Evolutionary conservation across 2,329 filamentous ascomycete genomes (phyloP).

Genomic region (Trichothecium roseum): DNA sequence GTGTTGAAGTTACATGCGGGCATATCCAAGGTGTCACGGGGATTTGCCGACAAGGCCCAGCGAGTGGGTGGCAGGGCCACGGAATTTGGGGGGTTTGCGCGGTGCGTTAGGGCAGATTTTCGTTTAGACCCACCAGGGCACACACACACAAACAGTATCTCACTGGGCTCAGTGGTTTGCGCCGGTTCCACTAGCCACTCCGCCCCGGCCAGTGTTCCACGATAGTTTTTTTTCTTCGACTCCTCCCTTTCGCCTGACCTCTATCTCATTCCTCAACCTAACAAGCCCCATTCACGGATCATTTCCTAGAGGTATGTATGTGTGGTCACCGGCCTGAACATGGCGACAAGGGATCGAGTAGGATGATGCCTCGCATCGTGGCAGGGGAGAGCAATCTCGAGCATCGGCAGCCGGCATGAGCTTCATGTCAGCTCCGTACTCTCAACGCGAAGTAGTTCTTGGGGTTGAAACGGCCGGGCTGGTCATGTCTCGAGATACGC

Average conservation of each 20-base stretch:
- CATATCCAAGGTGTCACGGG: conserved; percentile 10
- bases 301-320: conserved; percentile 35
- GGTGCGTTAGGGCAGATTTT: conserved; percentile 31
- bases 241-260: conserved; percentile 11
- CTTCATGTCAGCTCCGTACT: too few species aligned
- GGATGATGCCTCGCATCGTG: conserved; percentile 38
- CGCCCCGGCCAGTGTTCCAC: too few species aligned
- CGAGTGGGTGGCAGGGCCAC: background rate
- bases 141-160: conserved; percentile 14
- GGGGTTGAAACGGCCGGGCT: background rate
- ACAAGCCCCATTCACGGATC: conserved; percentile 8
- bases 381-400: conserved; percentile 52
- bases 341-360: conserved; percentile 21
- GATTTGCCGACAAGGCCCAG: conserved; percentile 23
- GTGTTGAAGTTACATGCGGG: conserved; percentile 11
- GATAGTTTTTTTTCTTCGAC: conserved; percentile 3
- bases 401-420: conserved; percentile 10
- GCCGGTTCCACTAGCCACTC: too few species aligned
- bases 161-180: conserved; percentile 1
- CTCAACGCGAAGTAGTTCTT: background rate
- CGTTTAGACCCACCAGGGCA: conserved; percentile 31
- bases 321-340: conserved; percentile 10
- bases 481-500: conserved; percentile 41
- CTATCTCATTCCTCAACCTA: conserved; percentile 4
- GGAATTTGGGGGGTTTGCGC: conserved; percentile 16